These are phyloP conservation scores for Chaetomium strumarium DNA, from an alignment of 2,329 filamentous ascomycete genomes.

Conservation along the genomic window DNA sequence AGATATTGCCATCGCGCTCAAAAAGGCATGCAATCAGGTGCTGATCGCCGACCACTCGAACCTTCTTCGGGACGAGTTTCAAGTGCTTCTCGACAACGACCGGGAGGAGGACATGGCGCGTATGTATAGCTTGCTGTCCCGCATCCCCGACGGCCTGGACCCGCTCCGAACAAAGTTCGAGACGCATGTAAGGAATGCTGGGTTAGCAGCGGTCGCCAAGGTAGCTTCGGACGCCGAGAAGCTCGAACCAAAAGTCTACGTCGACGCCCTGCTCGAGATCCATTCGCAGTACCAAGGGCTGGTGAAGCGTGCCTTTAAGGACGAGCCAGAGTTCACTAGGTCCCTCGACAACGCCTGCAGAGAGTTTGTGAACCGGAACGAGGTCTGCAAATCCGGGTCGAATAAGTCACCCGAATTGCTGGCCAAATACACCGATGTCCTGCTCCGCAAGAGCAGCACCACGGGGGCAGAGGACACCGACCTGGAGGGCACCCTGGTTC, in stretches of 20 bases:
- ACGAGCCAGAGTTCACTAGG: constrained; percentile 93
- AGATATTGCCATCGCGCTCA: constrained; percentile 79
- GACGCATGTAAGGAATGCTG: constrained; percentile 84
- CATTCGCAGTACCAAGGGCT: constrained; percentile 89
- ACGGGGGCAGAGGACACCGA: constrained; percentile 92
- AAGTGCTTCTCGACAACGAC: constrained; percentile 86
- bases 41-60: constrained; percentile 83
- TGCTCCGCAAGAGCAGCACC: constrained; percentile 87
- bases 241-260: constrained; percentile 93
- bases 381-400: constrained; percentile 87
- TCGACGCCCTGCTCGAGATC: constrained; percentile 89
- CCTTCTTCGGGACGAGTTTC: constrained; percentile 92
- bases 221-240: constrained; percentile 81
- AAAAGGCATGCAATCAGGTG: constrained; percentile 80
- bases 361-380: constrained; percentile 97
- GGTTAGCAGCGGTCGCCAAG: constrained; percentile 82
- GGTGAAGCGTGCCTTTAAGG: constrained; percentile 86
- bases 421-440: constrained; percentile 89
- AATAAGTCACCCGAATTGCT: constrained; percentile 92
- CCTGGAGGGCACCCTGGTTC: constrained; percentile 77
- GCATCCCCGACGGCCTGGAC: constrained; percentile 87
- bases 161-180: constrained; percentile 85
- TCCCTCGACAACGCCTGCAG: constrained; percentile 95
- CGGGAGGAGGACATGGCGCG: constrained; percentile 91
- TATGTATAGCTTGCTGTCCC: constrained; percentile 88